Percentiles rank a stretch among this genome's conserved stretches.
These are phyloP conservation scores for Leptosphaerulina australis DNA, from an alignment of 2,329 filamentous ascomycete species.

Conservation along the genomic window DNA sequence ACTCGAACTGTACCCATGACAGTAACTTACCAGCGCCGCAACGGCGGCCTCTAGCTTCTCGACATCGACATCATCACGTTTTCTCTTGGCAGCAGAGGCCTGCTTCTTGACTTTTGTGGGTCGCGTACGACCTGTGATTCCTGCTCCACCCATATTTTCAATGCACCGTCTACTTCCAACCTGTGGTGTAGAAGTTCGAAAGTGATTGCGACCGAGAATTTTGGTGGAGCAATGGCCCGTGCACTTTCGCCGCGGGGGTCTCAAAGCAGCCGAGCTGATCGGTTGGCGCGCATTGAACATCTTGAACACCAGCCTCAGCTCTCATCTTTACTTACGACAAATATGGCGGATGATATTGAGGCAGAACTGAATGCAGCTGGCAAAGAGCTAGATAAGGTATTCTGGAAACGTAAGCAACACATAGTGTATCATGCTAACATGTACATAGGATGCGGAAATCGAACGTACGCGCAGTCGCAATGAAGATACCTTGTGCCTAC, in stretches of 20 bases:
- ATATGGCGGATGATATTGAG: conserved; percentile 62
- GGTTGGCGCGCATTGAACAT: background rate
- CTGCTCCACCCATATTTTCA: conserved; percentile 36
- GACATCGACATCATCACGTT: conserved; percentile 59
- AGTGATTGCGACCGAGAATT: conserved; percentile 18
- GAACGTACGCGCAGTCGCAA: conserved; percentile 61
- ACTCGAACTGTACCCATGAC: background rate
- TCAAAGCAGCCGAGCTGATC: background rate
- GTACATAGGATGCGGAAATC: conserved; percentile 83
- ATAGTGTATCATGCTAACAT: too few relatives aligned
- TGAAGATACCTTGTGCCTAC: background rate
- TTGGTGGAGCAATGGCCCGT: conserved; percentile 34
- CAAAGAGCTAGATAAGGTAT: conserved; percentile 88
- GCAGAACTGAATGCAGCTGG: conserved; percentile 82
- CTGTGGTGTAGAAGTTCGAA: background rate
- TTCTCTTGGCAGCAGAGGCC: conserved; percentile 59
- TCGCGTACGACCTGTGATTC: conserved; percentile 51
- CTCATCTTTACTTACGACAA: conserved; percentile 12
- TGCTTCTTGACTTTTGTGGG: conserved; percentile 64
- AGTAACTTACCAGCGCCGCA: conserved; percentile 46
- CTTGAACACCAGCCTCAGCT: conserved; percentile 5
- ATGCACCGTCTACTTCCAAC: conserved; percentile 10
- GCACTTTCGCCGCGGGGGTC: conserved; percentile 33
- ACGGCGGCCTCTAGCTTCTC: conserved; percentile 55
- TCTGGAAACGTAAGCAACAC: too few relatives aligned